These are phyloP conservation scores for Fusarium denticulatum DNA, from an alignment of 2,329 filamentous ascomycete genomes.

Conservation along the genomic window DNA sequence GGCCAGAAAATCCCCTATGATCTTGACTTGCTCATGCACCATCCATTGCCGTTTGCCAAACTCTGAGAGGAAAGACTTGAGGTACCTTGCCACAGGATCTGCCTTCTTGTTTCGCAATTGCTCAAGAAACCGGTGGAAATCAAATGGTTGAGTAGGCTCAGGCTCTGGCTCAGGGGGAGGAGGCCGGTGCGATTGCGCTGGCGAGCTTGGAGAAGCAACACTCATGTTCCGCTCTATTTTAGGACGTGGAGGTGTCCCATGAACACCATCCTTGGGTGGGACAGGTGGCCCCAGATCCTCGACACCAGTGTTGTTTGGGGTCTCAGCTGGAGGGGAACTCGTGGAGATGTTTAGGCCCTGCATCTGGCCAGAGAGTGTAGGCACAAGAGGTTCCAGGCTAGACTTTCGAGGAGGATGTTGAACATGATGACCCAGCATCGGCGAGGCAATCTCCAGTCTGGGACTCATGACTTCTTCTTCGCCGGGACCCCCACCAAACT, in stretches of 20 bases:
- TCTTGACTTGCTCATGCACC: conserved; percentile 99
- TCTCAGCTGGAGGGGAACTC: conserved; percentile 51
- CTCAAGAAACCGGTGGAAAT: conserved; percentile 96
- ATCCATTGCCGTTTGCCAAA: conserved; percentile 99
- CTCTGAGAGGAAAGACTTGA: conserved; percentile 92
- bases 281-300: conserved; percentile 66
- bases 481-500: conserved; percentile 74
- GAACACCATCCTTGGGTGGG: conserved; percentile 67
- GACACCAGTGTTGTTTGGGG: conserved; percentile 49
- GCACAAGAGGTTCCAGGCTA: conserved; percentile 79
- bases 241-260: conserved; percentile 50
- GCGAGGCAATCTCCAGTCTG: conserved; percentile 82
- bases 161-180: conserved; percentile 79
- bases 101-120: conserved; percentile 95
- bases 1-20: conserved; percentile 93
- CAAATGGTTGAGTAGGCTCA: conserved; percentile 88
- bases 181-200: conserved; percentile 66
- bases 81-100: conserved; percentile 95
- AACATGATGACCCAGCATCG: conserved; percentile 72
- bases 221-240: conserved; percentile 51
- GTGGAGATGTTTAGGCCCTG: conserved; percentile 55
- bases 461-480: conserved; percentile 93
- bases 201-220: conserved; percentile 55
- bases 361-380: conserved; percentile 59
- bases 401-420: conserved; percentile 86